Percentiles rank a stretch among this genome's conserved stretches.
Evolutionary conservation across 176 grass and related monocot species (phyloP).

Genomic region (Avena eriantha): DNA sequence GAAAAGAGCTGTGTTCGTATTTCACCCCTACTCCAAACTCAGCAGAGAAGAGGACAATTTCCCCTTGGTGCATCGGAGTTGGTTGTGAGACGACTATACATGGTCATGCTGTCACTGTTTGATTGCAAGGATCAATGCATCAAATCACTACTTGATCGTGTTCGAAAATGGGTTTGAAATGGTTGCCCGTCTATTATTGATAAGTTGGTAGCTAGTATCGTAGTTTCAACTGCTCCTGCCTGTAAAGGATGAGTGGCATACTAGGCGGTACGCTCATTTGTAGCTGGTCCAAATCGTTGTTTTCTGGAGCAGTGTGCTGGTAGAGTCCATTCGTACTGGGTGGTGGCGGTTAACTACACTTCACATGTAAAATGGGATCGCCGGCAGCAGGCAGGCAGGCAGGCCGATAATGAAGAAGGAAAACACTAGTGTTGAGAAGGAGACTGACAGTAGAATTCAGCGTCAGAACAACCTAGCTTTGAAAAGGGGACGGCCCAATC

Average conservation of each 20-base stretch:
- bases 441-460: conserved; percentile 12
- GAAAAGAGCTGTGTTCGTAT: not conserved
- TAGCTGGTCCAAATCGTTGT: not conserved
- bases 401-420: not conserved
- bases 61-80: not conserved
- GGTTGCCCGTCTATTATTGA: not conserved
- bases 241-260: not conserved
- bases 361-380: not conserved
- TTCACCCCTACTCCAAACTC: too few species aligned
- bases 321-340: not conserved
- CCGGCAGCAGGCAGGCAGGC: not conserved
- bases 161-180: not conserved
- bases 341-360: not conserved
- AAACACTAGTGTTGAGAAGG: not conserved
- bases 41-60: not conserved
- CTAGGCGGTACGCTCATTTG: not conserved
- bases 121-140: not conserved
- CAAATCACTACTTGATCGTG: not conserved
- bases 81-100: not conserved
- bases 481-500: not conserved
- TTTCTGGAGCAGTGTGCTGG: not conserved
- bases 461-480: not conserved
- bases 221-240: not conserved
- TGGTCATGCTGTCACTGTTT: too few species aligned
- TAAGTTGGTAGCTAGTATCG: not conserved